Percentiles rank a stretch among this genome's conserved stretches.
Evolutionary conservation across 176 grass and related monocot genomes (phyloP).

Genomic region (Paspalum notatum): DNA sequence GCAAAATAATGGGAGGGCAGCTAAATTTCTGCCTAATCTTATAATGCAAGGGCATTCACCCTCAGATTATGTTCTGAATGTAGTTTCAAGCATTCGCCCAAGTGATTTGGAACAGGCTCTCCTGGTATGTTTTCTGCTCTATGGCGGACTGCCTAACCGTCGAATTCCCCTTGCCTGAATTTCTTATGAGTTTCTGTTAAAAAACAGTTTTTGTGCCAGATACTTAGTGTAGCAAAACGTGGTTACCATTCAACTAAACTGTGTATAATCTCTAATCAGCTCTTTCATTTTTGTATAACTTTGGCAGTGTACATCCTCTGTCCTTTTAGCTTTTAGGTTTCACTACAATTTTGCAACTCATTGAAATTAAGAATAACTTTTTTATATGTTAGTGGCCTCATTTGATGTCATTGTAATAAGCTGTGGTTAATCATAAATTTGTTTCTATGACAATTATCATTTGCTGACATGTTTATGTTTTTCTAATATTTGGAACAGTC

Average conservation of each 20-base stretch:
- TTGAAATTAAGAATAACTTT: not conserved
- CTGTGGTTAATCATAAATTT: not conserved
- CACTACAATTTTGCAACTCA: too few relatives aligned
- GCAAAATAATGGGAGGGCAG: conserved; percentile 57
- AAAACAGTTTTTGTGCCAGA: not conserved
- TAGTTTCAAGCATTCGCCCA: conserved; percentile 66
- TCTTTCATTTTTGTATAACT: not conserved
- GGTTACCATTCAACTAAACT: not conserved
- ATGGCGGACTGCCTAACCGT: conserved; percentile 1
- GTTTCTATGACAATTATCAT: not conserved
- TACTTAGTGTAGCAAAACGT: not conserved
- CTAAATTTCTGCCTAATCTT: conserved; percentile 68
- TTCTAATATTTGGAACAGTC: conserved; percentile 51
- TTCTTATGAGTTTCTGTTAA: not conserved
- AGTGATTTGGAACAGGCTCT: conserved; percentile 93
- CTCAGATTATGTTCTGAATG: conserved; percentile 86
- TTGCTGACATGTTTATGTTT: conserved; percentile 30
- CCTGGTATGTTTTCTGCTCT: conserved; percentile 51
- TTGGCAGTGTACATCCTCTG: too few relatives aligned
- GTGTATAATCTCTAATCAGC: not conserved
- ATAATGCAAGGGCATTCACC: conserved; percentile 85
- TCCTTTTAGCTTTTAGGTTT: too few relatives aligned
- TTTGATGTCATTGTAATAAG: not conserved
- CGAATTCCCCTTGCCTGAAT: conserved; percentile 12
- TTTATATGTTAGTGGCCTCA: not conserved